These are phyloP conservation scores for Dissophora globulifera DNA, from an alignment of 192 early-diverging fungal species.

Conservation along the genomic window DNA sequence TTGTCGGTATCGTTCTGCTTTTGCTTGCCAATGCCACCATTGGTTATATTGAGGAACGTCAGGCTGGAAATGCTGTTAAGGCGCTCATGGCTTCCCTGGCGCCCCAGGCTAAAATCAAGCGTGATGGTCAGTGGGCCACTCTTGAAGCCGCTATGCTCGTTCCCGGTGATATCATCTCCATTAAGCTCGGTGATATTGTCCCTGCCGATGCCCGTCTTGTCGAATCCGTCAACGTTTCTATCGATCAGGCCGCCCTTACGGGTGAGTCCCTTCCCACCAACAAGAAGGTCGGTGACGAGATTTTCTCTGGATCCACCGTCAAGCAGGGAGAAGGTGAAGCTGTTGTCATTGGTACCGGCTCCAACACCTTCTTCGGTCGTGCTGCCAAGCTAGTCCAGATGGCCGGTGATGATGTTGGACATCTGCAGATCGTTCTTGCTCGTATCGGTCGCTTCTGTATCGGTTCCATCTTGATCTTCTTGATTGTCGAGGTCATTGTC, in stretches of 20 bases:
- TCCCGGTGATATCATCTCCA: conserved; percentile 89
- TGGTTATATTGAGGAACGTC: conserved; percentile 90
- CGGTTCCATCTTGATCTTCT: conserved; percentile 75
- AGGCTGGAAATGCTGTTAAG: conserved; percentile 91
- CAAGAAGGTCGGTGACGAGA: conserved; percentile 77
- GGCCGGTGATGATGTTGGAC: conserved; percentile 77
- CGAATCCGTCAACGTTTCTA: conserved; percentile 65
- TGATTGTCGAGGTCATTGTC: conserved; percentile 75
- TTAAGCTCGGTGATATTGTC: conserved; percentile 90
- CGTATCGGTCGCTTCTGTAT: conserved; percentile 85
- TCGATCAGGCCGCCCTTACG: conserved; percentile 78
- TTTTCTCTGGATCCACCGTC: conserved; percentile 82
- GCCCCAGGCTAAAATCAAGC: conserved; percentile 88
- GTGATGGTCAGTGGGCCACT: conserved; percentile 82
- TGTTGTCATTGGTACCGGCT: conserved; percentile 81
- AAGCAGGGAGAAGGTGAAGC: conserved; percentile 86
- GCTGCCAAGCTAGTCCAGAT: conserved; percentile 80
- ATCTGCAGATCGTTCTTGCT: conserved; percentile 78
- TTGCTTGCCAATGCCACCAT: conserved; percentile 87
- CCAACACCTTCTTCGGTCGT: conserved; percentile 87
- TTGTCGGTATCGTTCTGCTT: conserved; percentile 84
- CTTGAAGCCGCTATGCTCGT: conserved; percentile 82
- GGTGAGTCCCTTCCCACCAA: conserved; percentile 79
- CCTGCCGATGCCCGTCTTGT: conserved; percentile 90
- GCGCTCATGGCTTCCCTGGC: conserved; percentile 94